These are phyloP conservation scores for Colletotrichum chlorophyti DNA, from an alignment of 2,329 filamentous ascomycete genomes.

Conservation along the genomic window DNA sequence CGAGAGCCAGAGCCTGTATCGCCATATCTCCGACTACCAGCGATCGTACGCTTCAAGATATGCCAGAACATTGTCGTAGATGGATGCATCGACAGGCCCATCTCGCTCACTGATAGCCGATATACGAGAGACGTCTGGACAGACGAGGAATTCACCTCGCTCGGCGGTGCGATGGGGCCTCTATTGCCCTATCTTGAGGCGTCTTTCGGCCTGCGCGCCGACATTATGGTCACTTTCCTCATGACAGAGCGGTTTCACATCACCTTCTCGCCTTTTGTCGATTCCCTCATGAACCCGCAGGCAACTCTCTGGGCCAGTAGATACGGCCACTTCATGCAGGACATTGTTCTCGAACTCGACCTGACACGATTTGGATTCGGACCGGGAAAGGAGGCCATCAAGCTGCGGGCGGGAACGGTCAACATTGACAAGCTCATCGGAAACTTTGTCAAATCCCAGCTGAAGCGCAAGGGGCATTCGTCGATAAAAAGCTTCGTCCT, in stretches of 20 bases:
- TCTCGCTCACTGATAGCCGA: conserved; percentile 36
- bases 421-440: conserved; percentile 36
- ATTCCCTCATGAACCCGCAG: conserved; percentile 39
- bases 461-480: conserved; percentile 29
- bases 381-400: conserved; percentile 30
- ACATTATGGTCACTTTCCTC: conserved; percentile 44
- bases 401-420: conserved; percentile 33
- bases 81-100: conserved; percentile 31
- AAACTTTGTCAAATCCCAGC: conserved; percentile 36
- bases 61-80: conserved; percentile 33
- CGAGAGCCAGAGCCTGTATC: neutral
- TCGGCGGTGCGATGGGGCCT: conserved; percentile 34
- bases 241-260: conserved; percentile 44
- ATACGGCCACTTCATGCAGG: conserved; percentile 44
- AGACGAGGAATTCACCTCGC: conserved; percentile 38
- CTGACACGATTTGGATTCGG: conserved; percentile 45
- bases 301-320: conserved; percentile 42
- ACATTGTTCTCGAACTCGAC: conserved; percentile 49
- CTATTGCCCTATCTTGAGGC: conserved; percentile 37
- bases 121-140: conserved; percentile 43
- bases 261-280: conserved; percentile 45
- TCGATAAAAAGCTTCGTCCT: conserved; percentile 40
- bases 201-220: conserved; percentile 43
- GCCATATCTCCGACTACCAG: conserved; percentile 36
- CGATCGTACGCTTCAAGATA: conserved; percentile 35